A percentile compares a stretch with the other conserved stretches of the same genome.
These are phyloP conservation scores for Lactarius deliciosus DNA, from an alignment of 768 basidiomycete species.

Conservation along the genomic window DNA sequence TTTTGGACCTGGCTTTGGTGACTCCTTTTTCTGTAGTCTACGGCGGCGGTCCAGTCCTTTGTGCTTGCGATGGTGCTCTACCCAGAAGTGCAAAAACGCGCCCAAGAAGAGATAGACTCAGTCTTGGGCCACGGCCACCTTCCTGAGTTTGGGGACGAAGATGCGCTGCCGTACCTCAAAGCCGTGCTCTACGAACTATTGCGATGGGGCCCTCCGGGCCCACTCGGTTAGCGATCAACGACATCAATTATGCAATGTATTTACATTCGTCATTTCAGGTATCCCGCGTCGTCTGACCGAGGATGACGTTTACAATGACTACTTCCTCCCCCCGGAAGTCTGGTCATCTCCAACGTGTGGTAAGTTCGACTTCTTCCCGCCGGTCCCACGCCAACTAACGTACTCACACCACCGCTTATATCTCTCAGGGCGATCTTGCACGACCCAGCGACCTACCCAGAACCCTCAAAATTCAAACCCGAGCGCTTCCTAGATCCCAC, in stretches of 20 bases:
- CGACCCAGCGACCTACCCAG: slow-evolving; percentile 11
- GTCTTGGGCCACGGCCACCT: slow-evolving; percentile 15
- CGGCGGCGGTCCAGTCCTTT: slow-evolving; percentile 31
- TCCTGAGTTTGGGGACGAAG: slow-evolving; percentile 11
- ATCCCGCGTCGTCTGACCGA: slow-evolving; percentile 13
- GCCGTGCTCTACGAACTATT: slow-evolving; percentile 25
- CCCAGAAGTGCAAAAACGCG: slow-evolving; percentile 34
- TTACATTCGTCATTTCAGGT: slow-evolving; percentile 9
- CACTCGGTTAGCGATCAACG: slow-evolving; percentile 8
- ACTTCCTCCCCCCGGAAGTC: slow-evolving; percentile 15
- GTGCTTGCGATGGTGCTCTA: slow-evolving; percentile 37
- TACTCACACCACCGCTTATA: neutral
- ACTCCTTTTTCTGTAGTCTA: slow-evolving; percentile 12
- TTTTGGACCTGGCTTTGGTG: neutral
- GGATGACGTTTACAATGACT: slow-evolving; percentile 20
- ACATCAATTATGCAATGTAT: neutral
- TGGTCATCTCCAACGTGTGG: slow-evolving; percentile 17
- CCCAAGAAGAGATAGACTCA: slow-evolving; percentile 37
- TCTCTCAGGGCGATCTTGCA: slow-evolving; percentile 14
- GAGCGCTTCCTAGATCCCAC: slow-evolving; percentile 22
- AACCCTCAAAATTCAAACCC: slow-evolving; percentile 14
- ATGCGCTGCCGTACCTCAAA: slow-evolving; percentile 21
- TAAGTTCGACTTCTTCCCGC: neutral
- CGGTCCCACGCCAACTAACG: too few species aligned
- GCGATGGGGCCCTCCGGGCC: slow-evolving; percentile 19